Base-by-base conservation (phyloP, 2,329 filamentous ascomycete genomes). In the Xylariaceae sp. region DNA sequence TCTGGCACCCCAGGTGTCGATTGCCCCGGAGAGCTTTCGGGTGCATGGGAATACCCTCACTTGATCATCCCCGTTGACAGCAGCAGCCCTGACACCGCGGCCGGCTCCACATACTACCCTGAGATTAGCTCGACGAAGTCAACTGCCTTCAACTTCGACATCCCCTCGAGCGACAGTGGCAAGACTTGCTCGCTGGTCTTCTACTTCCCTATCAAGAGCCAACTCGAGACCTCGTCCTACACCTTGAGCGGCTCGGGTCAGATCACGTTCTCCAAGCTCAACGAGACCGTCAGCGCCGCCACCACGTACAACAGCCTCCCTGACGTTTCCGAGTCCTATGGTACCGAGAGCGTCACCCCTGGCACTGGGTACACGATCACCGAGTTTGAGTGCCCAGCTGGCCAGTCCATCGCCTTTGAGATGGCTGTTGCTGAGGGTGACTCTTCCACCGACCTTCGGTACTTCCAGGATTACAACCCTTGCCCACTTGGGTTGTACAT, bases 141-240 rank as follows among this genome's bases (percentile, higher is more conserved):
- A 9, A 78, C 76, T n/a, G 76, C 85, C 59, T 87, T 84, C 77
- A 84, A 84, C 71, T 87, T 87, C 68, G 81, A 86, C 62, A 78
- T 87, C 39, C 82, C 80, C 1, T 49, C 62, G 2, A 66, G 65
- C 6, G 73, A 78, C 58, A 58, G 69, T n/a, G 78, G 77, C 58
- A 79, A 80, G 68, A 79, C 70, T 5, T 88, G 84, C 71, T 76
- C 73, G 44, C 69, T 86, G 5, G 69, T 83, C 49, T 87, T 88
- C 77, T 72, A 86, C 40, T 79, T 87, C 68, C 85, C 85, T 11
- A 66, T 39, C 7, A 35, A 80, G 53, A 59, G 71, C 14, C 66
- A 83, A 32, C 76, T 86, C n/a, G 67, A 81, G 66, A 83, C 81
- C 1, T 83, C 82, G 0, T 71, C 73, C 11, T 80, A 77, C 61